These are phyloP conservation scores for Metahyphopichia silvanorum DNA, from an alignment of 805 yeast genomes.

Conservation along the genomic window DNA sequence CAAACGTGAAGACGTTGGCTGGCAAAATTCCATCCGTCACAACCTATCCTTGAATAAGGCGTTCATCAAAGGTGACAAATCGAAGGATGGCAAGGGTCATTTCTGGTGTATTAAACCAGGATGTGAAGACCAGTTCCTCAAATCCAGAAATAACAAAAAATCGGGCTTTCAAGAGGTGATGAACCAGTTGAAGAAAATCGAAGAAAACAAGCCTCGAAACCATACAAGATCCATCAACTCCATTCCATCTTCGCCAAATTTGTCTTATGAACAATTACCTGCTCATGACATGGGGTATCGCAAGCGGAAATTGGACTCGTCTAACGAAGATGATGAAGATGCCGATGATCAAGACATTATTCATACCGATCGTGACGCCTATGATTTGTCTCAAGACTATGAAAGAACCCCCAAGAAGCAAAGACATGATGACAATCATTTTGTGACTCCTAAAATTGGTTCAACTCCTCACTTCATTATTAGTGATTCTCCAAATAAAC, in stretches of 20 bases:
- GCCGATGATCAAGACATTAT: conserved; percentile 14
- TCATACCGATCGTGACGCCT: no score
- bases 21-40: conserved; percentile 98
- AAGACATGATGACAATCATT: neutral
- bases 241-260: conserved; percentile 32
- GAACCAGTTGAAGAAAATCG: conserved; percentile 24
- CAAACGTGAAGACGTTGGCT: conserved; percentile 81
- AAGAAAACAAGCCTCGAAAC: neutral
- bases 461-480: conserved; percentile 19
- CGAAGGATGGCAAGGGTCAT: conserved; percentile 88
- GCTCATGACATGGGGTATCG: neutral
- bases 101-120: conserved; percentile 92
- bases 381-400: no score
- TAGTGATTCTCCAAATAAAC: conserved; percentile 38
- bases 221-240: conserved; percentile 14
- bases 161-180: conserved; percentile 41
- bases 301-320: conserved; percentile 5
- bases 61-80: conserved; percentile 84
- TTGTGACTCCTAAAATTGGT: conserved; percentile 3
- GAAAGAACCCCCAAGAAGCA: neutral
- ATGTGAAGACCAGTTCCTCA: conserved; percentile 74
- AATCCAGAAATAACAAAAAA: conserved; percentile 51
- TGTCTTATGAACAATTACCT: conserved; percentile 5
- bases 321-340: conserved; percentile 15
- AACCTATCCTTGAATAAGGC: conserved; percentile 91